Evolutionary conservation across 805 yeast genomes (phyloP).

Genomic region (baker's yeast (Saccharomyces cerevisiae)): DNA sequence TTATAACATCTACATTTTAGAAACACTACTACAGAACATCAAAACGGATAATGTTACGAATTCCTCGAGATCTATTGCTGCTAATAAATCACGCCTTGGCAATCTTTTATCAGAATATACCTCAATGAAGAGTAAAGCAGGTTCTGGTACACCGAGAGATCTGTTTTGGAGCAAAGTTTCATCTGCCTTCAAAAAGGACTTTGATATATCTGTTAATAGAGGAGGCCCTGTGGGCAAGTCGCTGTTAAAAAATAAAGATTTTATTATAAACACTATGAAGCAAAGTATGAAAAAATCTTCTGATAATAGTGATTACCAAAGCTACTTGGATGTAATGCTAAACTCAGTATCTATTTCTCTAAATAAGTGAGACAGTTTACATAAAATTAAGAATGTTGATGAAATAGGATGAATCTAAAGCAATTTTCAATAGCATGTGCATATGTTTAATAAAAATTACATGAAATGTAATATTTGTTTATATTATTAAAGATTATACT

Average conservation of each 20-base stretch:
- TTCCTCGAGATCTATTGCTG: neutral
- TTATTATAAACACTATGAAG: slow-evolving; percentile 16
- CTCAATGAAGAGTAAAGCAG: slow-evolving; percentile 11
- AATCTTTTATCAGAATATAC: slow-evolving; percentile 15
- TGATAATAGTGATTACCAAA: slow-evolving; percentile 9
- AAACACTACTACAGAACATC: slow-evolving; percentile 12
- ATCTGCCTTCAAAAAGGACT: slow-evolving; percentile 21
- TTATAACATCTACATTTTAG: slow-evolving; percentile 9
- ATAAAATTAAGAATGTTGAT: neutral
- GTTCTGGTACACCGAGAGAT: slow-evolving; percentile 11
- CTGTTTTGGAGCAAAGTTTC: slow-evolving; percentile 25
- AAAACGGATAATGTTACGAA: slow-evolving; percentile 8
- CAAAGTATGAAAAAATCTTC: slow-evolving; percentile 10
- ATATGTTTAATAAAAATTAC: too few relatives aligned
- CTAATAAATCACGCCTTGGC: neutral
- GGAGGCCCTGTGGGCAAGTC: slow-evolving; percentile 32
- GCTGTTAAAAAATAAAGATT: slow-evolving; percentile 14
- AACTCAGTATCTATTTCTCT: slow-evolving; percentile 13
- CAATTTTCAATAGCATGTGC: neutral
- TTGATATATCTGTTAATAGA: slow-evolving; percentile 26
- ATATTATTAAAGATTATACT: too few relatives aligned
- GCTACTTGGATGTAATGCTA: slow-evolving; percentile 16
- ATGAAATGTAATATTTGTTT: too few relatives aligned
- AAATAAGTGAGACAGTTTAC: neutral
- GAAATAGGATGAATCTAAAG: neutral